Percentiles rank a stretch among this genome's conserved stretches.
Conservation (phyloP, 2,329 filamentous ascomycete species). For the Aaosphaeria pasadenensis region DNA sequence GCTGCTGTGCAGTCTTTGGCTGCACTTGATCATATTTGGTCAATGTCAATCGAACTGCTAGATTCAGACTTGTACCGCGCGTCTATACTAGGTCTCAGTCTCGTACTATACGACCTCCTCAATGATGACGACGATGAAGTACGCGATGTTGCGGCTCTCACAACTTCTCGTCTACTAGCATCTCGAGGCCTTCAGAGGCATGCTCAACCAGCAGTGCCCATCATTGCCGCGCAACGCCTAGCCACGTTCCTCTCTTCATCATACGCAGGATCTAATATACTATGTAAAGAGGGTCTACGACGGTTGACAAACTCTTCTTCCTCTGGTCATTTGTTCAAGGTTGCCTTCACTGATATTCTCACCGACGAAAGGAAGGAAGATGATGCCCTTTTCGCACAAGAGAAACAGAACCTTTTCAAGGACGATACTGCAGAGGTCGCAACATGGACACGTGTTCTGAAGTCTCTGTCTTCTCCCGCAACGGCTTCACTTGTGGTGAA, state of each 20-base stretch:
- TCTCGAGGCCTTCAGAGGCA: conserved; percentile 5
- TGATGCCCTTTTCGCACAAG: conserved; percentile 74
- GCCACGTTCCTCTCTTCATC: conserved; percentile 28
- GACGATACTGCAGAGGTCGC: conserved; percentile 74
- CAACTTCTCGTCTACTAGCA: conserved; percentile 48
- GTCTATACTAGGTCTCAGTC: conserved; percentile 19
- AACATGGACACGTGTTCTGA: conserved; percentile 62
- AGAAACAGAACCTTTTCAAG: conserved; percentile 92
- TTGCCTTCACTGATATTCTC: conserved; percentile 19
- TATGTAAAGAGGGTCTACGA: conserved; percentile 36
- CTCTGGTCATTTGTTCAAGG: conserved; percentile 2
- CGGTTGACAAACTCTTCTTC: conserved; percentile 36
- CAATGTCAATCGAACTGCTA: conserved; percentile 2
- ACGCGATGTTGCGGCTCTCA: conserved; percentile 60
- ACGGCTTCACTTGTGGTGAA: conserved; percentile 7
- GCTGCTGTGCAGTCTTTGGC: conserved; percentile 57
- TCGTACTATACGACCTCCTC: conserved; percentile 46
- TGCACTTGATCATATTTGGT: conserved; percentile 36
- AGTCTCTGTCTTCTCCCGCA: conserved; percentile 20
- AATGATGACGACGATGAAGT: conserved; percentile 93
- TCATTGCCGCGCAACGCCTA: conserved; percentile 46
- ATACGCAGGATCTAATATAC: conserved; percentile 29
- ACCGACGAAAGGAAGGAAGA: conserved; percentile 45
- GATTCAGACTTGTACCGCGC: conserved; percentile 1
- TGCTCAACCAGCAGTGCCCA: conserved; percentile 42